A percentile compares a stretch with the other conserved stretches of the same genome.
These are phyloP conservation scores for Saccharomycopsis phalli DNA, from an alignment of 1,139 yeast species.

Conservation along the genomic window DNA sequence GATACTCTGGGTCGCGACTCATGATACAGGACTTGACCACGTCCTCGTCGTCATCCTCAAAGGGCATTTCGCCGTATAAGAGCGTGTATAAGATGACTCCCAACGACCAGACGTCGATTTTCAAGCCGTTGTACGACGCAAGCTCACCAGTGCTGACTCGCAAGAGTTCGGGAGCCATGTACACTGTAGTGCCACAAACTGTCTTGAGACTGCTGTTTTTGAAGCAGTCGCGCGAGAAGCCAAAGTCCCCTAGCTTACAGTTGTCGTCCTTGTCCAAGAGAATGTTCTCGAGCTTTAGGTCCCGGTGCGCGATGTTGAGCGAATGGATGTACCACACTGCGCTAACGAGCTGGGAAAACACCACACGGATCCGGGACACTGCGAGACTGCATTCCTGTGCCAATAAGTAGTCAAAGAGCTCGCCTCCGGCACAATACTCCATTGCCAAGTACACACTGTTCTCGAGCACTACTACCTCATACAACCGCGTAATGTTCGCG, in stretches of 20 bases:
- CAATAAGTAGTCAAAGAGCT: conserved; percentile 66
- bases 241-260: conserved; percentile 83
- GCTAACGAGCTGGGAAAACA: conserved; percentile 72
- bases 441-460: conserved; percentile 75
- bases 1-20: conserved; percentile 53
- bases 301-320: conserved; percentile 80
- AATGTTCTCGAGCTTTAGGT: conserved; percentile 79
- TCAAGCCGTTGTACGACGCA: conserved; percentile 65
- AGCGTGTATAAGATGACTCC: conserved; percentile 91
- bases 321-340: conserved; percentile 83
- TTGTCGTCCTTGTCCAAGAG: conserved; percentile 60
- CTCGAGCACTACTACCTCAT: conserved; percentile 81
- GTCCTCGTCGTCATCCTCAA: conserved; percentile 68
- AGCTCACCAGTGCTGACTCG: conserved; percentile 27
- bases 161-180: conserved; percentile 93
- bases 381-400: conserved; percentile 41
- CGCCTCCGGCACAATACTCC: conserved; percentile 89
- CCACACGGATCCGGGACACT: conserved; percentile 42
- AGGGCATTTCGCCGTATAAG: conserved; percentile 84
- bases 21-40: conserved; percentile 55
- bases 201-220: conserved; percentile 59
- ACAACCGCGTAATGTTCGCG: conserved; percentile 74
- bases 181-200: conserved; percentile 88
- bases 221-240: conserved; percentile 78
- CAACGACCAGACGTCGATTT: conserved; percentile 84